Percentiles rank a stretch among this genome's conserved stretches.
phyloP scores from a whole-genome alignment of 2,329 filamentous ascomycete species.

The Cordyceps tenuipes region DNA sequence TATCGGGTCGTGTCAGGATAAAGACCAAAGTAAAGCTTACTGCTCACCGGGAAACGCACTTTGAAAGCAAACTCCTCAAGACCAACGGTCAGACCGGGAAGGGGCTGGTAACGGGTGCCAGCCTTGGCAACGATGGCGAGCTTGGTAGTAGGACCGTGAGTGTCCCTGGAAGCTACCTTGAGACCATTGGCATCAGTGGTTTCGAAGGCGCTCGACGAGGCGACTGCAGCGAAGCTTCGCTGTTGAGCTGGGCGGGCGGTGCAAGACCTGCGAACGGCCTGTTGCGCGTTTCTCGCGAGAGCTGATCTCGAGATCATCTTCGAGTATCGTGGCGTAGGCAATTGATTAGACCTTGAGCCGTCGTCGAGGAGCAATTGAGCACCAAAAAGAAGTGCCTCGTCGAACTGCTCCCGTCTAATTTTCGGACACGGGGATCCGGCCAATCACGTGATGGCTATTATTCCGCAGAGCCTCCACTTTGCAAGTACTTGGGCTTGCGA shows the following conservation, averaged over 20 bases:
- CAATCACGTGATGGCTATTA: constrained; percentile 30
- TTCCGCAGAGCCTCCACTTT: constrained; percentile 1
- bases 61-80: constrained; percentile 97
- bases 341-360: constrained; percentile 40
- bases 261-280: constrained; percentile 48
- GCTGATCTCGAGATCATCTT: constrained; percentile 57
- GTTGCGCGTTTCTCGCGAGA: constrained; percentile 50
- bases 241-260: constrained; percentile 45
- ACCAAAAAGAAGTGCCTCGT: constrained; percentile 35
- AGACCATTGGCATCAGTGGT: constrained; percentile 76
- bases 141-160: constrained; percentile 80
- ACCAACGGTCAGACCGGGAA: constrained; percentile 81
- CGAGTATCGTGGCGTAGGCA: constrained; percentile 46
- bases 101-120: constrained; percentile 83
- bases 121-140: constrained; percentile 89
- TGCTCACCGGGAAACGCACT: constrained; percentile 38
- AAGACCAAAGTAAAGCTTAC: constrained; percentile 39
- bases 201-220: constrained; percentile 72
- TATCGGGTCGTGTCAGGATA: constrained; percentile 28
- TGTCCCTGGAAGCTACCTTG: constrained; percentile 87
- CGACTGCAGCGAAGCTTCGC: constrained; percentile 51
- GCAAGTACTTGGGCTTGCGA: not conserved
- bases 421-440: constrained; percentile 28
- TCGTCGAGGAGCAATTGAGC: constrained; percentile 32
- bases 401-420: constrained; percentile 35